Conservation (phyloP, 176 grass and related monocot genomes). For the Carex kokanica region DNA sequence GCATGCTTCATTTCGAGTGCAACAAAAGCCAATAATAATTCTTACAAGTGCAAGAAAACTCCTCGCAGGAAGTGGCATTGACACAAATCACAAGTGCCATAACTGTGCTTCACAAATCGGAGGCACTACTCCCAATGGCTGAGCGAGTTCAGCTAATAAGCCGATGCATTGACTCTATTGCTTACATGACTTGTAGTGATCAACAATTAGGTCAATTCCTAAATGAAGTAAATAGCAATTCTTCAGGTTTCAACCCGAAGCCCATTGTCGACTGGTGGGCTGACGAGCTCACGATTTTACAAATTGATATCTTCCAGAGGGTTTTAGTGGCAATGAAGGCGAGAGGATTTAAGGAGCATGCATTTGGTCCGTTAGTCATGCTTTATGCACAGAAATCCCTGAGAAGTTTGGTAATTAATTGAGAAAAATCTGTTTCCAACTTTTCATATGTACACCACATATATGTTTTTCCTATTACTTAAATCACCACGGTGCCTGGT, state of each 20-base stretch:
- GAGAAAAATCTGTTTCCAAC: neutral
- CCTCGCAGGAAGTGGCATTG: slow-evolving; percentile 58
- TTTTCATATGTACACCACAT: neutral
- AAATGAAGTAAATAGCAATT: slow-evolving; percentile 19
- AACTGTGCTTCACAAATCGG: slow-evolving; percentile 57
- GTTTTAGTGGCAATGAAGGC: slow-evolving; percentile 79
- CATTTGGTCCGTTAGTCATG: slow-evolving; percentile 75
- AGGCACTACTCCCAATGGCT: slow-evolving; percentile 61
- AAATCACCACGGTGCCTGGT: neutral
- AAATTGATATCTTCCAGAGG: slow-evolving; percentile 77
- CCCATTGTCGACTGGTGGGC: slow-evolving; percentile 64
- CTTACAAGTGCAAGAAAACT: slow-evolving; percentile 15
- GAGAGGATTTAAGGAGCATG: slow-evolving; percentile 65
- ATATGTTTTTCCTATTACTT: neutral
- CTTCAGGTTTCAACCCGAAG: slow-evolving; percentile 43
- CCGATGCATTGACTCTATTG: slow-evolving; percentile 64
- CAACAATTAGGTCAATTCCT: slow-evolving; percentile 22
- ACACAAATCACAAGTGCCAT: slow-evolving; percentile 57
- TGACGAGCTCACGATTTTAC: slow-evolving; percentile 64
- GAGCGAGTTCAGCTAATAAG: slow-evolving; percentile 59
- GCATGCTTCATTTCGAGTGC: neutral
- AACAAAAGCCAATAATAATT: neutral
- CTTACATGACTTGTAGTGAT: slow-evolving; percentile 47
- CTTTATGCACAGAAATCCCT: slow-evolving; percentile 92
- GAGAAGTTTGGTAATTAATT: slow-evolving; percentile 56